Evolutionary conservation across 257 asterid species (phyloP).

Genomic region (Salvia miltiorrhiza): DNA sequence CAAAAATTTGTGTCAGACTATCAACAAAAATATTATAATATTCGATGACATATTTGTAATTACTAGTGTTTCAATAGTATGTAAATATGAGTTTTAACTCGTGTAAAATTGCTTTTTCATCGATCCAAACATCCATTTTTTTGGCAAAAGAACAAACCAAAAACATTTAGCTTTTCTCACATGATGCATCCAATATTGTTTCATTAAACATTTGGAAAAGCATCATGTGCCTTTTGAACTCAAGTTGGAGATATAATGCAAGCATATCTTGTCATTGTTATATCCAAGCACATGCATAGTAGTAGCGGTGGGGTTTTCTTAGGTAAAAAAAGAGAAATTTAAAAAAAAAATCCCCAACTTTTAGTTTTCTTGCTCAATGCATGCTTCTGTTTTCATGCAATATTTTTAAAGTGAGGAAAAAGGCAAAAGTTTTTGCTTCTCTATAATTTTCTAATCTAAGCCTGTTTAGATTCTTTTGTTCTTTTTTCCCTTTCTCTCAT

Average conservation of each 20-base stretch:
- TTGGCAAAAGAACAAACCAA: slow-evolving; percentile 10
- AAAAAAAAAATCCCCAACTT: slow-evolving; percentile 5
- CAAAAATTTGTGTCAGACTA: too few species aligned
- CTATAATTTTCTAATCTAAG: slow-evolving; percentile 30
- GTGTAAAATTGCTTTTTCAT: not conserved
- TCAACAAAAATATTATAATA: too few species aligned
- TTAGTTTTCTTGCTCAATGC: slow-evolving; percentile 26
- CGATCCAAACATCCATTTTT: not conserved
- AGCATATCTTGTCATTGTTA: slow-evolving; percentile 14
- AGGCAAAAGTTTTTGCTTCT: slow-evolving; percentile 22
- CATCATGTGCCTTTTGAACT: slow-evolving; percentile 34
- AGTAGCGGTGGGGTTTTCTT: slow-evolving; percentile 40
- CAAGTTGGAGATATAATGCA: slow-evolving; percentile 30
- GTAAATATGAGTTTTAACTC: not conserved
- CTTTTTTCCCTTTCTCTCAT: slow-evolving; percentile 3
- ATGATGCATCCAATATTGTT: slow-evolving; percentile 20
- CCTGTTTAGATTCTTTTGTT: slow-evolving; percentile 28
- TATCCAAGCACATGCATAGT: slow-evolving; percentile 35
- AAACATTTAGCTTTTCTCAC: slow-evolving; percentile 3
- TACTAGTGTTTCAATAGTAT: too few species aligned
- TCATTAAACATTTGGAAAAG: slow-evolving; percentile 16
- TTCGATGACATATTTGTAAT: too few species aligned
- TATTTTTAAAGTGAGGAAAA: slow-evolving; percentile 12
- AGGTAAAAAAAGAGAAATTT: slow-evolving; percentile 21
- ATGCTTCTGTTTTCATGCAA: slow-evolving; percentile 24